phyloP scores from a whole-genome alignment of 2,329 filamentous ascomycete species.

The Fusarium haematococcum region DNA sequence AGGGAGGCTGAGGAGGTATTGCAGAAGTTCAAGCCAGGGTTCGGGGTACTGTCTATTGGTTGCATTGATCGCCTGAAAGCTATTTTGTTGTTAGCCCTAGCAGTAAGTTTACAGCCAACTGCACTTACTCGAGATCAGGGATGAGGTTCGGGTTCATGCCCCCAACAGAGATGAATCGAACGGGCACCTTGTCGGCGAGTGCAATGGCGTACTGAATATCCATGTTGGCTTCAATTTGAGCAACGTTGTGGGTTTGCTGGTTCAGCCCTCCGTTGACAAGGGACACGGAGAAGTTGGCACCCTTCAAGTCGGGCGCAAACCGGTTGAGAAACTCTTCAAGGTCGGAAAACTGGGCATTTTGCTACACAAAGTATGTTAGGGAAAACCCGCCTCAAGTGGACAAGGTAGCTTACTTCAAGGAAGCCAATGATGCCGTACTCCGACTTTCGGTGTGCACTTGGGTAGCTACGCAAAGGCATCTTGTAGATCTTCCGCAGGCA shows the following conservation, averaged over 20 bases:
- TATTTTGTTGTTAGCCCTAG: background rate
- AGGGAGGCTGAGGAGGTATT: conserved; percentile 67
- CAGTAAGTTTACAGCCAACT: background rate
- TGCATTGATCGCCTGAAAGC: conserved; percentile 35
- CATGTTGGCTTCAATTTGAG: conserved; percentile 51
- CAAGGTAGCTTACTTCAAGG: conserved; percentile 46
- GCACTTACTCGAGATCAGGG: conserved; percentile 51
- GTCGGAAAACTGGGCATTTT: conserved; percentile 66
- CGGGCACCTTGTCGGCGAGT: conserved; percentile 49
- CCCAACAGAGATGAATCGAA: conserved; percentile 49
- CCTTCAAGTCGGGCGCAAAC: conserved; percentile 64
- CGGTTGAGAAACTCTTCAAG: conserved; percentile 66
- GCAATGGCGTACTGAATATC: conserved; percentile 53
- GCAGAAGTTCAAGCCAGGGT: conserved; percentile 74
- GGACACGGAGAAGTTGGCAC: conserved; percentile 67
- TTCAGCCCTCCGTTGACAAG: conserved; percentile 69
- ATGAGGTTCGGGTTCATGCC: conserved; percentile 47
- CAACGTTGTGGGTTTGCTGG: conserved; percentile 53
- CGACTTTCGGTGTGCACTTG: conserved; percentile 69
- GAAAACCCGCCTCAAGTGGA: too few relatives aligned
- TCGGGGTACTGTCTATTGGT: conserved; percentile 63
- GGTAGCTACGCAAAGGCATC: conserved; percentile 56
- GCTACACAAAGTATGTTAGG: conserved; percentile 42
- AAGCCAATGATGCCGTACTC: conserved; percentile 71
- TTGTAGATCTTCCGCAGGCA: conserved; percentile 60